phyloP scores from a whole-genome alignment of 2,329 filamentous ascomycete genomes.

The Waltergamsia citrina region DNA sequence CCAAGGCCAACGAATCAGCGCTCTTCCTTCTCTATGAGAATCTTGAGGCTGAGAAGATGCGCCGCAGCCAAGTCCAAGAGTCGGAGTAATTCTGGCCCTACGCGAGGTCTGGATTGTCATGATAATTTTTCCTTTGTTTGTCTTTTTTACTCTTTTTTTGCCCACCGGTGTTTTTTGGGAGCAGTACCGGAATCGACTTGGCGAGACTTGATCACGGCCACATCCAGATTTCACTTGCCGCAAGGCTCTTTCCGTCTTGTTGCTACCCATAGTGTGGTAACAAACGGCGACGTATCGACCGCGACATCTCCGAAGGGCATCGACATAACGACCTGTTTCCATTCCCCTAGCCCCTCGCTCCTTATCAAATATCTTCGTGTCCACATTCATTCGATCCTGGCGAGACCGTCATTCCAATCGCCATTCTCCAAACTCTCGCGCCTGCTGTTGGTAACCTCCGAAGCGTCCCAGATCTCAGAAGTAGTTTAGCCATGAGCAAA shows the following conservation, averaged over 20 bases:
- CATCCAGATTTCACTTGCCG: conserved; percentile 54
- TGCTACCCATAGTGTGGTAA: neutral
- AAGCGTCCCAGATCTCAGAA: neutral
- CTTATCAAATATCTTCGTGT: neutral
- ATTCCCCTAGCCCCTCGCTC: neutral
- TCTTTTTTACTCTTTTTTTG: neutral
- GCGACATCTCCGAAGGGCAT: neutral
- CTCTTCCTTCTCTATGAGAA: conserved; percentile 97
- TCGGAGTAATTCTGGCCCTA: conserved; percentile 31
- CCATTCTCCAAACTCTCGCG: conserved; percentile 1
- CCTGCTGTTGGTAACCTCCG: neutral
- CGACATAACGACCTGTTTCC: neutral
- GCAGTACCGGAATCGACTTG: neutral
- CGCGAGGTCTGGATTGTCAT: neutral
- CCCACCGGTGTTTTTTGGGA: neutral
- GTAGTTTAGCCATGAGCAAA: too few relatives aligned
- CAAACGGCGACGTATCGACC: neutral
- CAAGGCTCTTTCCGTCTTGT: conserved; percentile 40
- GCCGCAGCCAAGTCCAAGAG: conserved; percentile 69
- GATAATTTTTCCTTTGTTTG: neutral
- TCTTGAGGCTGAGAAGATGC: conserved; percentile 97
- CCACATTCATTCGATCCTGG: conserved; percentile 1
- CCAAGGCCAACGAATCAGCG: conserved; percentile 89
- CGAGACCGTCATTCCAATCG: conserved; percentile 6
- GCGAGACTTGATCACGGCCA: neutral